phyloP scores from a whole-genome alignment of 306 rosid species.

The Hippophae tibetana region DNA sequence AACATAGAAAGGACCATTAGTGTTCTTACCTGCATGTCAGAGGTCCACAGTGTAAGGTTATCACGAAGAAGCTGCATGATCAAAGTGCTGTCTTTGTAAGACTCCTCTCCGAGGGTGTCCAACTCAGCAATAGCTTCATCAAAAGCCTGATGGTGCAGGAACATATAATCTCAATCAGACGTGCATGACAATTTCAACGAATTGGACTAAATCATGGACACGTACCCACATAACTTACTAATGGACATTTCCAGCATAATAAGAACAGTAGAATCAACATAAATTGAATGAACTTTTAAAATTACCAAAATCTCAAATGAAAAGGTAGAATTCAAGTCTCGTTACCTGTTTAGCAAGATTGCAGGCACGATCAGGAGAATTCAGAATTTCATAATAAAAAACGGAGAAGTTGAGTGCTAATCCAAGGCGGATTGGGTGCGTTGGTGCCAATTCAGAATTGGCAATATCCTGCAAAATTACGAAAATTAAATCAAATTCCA shows the following conservation, averaged over 20 bases:
- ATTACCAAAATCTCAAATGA: too few relatives aligned
- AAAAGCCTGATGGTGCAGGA: constrained; percentile 45
- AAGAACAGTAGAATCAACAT: too few relatives aligned
- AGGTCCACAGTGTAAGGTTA: constrained; percentile 97
- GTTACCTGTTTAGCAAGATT: constrained; percentile 92
- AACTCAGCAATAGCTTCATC: constrained; percentile 98
- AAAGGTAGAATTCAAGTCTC: not conserved
- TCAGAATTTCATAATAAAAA: constrained; percentile 89
- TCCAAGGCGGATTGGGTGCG: constrained; percentile 96
- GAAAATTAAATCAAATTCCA: not conserved
- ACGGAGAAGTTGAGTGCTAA: constrained; percentile 95
- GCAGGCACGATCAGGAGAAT: constrained; percentile 99
- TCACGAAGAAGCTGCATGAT: constrained; percentile 99
- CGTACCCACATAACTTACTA: too few relatives aligned
- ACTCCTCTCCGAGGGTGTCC: constrained; percentile 96
- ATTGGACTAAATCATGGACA: too few relatives aligned
- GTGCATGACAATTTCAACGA: too few relatives aligned
- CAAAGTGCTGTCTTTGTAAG: constrained; percentile 98
- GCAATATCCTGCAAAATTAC: constrained; percentile 69
- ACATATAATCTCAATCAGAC: too few relatives aligned
- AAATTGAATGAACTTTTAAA: too few relatives aligned
- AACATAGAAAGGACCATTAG: not conserved
- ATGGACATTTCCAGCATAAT: too few relatives aligned
- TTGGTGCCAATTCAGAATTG: constrained; percentile 77
- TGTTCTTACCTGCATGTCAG: constrained; percentile 86